phyloP scores from a whole-genome alignment of 2,329 filamentous ascomycete genomes.

The Diaporthe vexans region DNA sequence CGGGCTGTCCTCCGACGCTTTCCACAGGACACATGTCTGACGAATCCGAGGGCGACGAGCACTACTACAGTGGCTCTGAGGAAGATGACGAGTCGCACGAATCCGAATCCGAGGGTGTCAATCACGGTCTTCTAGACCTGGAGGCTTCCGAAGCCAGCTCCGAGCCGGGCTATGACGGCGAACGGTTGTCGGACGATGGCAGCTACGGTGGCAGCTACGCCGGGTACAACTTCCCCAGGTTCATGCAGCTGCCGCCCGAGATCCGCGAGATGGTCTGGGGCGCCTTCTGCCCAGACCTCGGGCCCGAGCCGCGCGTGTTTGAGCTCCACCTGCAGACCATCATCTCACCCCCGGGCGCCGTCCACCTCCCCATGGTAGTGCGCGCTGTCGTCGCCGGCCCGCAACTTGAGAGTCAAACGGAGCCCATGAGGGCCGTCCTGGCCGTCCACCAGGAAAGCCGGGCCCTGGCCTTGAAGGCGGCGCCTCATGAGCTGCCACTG shows the following conservation, averaged over 20 bases:
- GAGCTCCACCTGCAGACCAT: slow-evolving; percentile 36
- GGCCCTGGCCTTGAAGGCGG: slow-evolving; percentile 48
- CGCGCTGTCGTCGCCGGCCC: slow-evolving; percentile 24
- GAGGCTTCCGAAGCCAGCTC: slow-evolving; percentile 40
- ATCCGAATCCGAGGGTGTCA: slow-evolving; percentile 16
- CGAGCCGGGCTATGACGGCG: slow-evolving; percentile 1
- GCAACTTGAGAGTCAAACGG: slow-evolving; percentile 48
- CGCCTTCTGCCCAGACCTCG: slow-evolving; percentile 50
- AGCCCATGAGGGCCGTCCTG: slow-evolving; percentile 49
- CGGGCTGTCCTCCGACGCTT: neutral
- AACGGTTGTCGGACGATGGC: neutral
- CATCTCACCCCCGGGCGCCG: neutral
- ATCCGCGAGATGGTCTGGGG: slow-evolving; percentile 53
- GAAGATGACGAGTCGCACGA: slow-evolving; percentile 22
- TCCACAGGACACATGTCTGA: slow-evolving; percentile 19
- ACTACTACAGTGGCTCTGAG: slow-evolving; percentile 26
- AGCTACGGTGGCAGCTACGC: neutral
- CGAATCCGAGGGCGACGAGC: slow-evolving; percentile 19
- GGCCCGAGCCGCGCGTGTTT: slow-evolving; percentile 48
- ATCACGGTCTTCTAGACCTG: slow-evolving; percentile 33
- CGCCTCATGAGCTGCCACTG: slow-evolving; percentile 53
- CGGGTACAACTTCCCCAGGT: slow-evolving; percentile 45
- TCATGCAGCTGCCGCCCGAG: slow-evolving; percentile 51
- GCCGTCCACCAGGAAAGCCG: slow-evolving; percentile 55
- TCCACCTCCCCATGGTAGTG: slow-evolving; percentile 1